Evolutionary conservation across 306 rosid species (phyloP).

Genomic region (Vachellia pachyceras): DNA sequence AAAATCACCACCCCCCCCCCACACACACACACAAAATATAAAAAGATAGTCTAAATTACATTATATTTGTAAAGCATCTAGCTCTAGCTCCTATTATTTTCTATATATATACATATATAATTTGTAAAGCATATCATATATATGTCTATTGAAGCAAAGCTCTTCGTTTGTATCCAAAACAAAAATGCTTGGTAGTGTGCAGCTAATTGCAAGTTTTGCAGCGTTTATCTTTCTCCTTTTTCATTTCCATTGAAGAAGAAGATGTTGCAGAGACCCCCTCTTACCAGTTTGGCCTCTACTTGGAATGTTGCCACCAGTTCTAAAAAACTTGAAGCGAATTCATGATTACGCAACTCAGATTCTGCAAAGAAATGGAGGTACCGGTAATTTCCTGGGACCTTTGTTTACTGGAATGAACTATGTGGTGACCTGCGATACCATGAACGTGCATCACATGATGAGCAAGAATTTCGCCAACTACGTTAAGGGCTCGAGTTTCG

Average conservation of each 20-base stretch:
- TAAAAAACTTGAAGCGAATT: not conserved
- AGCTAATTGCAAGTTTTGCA: not conserved
- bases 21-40: too few relatives aligned
- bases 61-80: not conserved
- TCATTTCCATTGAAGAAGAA: not conserved
- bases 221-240: slow-evolving; percentile 12
- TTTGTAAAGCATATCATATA: not conserved
- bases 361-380: not conserved
- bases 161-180: not conserved
- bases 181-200: slow-evolving; percentile 1
- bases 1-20: too few relatives aligned
- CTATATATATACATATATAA: too few relatives aligned
- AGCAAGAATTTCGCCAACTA: not conserved
- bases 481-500: not conserved
- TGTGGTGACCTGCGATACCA: not conserved
- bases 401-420: slow-evolving; percentile 1
- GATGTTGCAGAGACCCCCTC: not conserved
- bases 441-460: not conserved
- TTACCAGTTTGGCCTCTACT: slow-evolving; percentile 33
- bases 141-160: not conserved
- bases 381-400: not conserved
- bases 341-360: not conserved
- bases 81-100: not conserved
- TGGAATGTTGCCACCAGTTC: slow-evolving; percentile 38
- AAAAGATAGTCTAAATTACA: too few relatives aligned